Base-by-base conservation (phyloP, 805 yeast species). In the Kregervanrija fluxuum region DNA sequence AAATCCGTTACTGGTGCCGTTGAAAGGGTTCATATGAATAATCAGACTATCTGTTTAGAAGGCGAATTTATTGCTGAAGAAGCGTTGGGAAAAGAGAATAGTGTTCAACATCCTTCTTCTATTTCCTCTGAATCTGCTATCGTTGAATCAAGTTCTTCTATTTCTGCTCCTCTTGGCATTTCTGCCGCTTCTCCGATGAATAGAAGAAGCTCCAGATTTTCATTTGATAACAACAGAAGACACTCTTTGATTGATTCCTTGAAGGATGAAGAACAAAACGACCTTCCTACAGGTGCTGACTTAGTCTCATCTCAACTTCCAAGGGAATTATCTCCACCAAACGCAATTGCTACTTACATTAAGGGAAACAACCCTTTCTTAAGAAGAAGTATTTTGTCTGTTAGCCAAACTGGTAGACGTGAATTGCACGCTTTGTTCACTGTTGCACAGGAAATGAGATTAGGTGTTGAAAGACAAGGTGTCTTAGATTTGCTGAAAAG, bases 391-490 rank as follows among this genome's bases (percentile, higher is more conserved):
- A 82, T 93, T 45, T 71, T 88, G 57, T 87, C 96, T 32, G 98
- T 95, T 43, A 81, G 82, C 60, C 91, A 89, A 61, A 80, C 91
- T 63, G 74, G 77, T 52, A 83, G 98, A 68, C 75, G 89, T 48
- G 95, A 91, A 62, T 74, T 95, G 67, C 99, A 91, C 65, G 79
- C 89, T 30, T 74, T 93, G 63, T 93, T 93, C 71, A 84, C 96
- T 22, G 95, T 93, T 57, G 99, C 99, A 35, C 96, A 91, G 72
- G 98, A 95, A 69, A 82, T 93, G 89, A 80, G 97, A 67, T 77
- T 93, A 53, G 91, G 93, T 38, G 99, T 93, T 48, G 97, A 91
- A 71, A 85, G 98, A 70, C 85, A 82, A 60, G 99, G 99, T 58
- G 95, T 88, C 44, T 72, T 93, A 61, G 96, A 91, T 65, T 68